A percentile compares a stretch with the other conserved stretches of the same genome.
Conservation (phyloP, 305 asterid species). For the Fraxinus dipetala region DNA sequence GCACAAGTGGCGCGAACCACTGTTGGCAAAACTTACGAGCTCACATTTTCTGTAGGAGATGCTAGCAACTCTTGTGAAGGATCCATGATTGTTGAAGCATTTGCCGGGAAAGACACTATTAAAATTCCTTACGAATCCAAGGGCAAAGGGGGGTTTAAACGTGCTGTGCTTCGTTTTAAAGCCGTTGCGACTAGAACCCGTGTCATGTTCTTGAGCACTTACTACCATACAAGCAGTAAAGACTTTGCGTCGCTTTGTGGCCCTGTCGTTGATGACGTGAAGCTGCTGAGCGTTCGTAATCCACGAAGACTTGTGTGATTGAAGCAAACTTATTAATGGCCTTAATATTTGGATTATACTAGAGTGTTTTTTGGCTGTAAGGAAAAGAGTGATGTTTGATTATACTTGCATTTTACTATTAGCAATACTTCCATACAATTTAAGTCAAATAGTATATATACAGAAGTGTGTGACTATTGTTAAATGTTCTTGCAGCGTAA, state of each 20-base stretch:
- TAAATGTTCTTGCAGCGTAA: neutral
- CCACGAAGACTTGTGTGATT: conserved; percentile 47
- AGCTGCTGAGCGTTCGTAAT: conserved; percentile 67
- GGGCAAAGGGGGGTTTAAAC: conserved; percentile 86
- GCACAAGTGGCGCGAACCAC: conserved; percentile 74
- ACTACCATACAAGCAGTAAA: conserved; percentile 74
- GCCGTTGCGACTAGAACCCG: conserved; percentile 63
- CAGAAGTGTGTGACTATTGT: neutral
- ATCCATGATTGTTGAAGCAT: conserved; percentile 94
- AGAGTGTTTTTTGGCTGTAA: conserved; percentile 13
- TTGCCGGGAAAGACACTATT: conserved; percentile 67
- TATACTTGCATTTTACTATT: neutral
- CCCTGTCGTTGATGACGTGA: conserved; percentile 81
- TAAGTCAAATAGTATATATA: conserved; percentile 30
- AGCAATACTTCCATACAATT: conserved; percentile 19
- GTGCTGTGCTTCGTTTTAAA: conserved; percentile 66
- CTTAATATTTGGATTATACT: neutral
- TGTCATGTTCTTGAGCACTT: conserved; percentile 84
- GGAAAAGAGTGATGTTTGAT: neutral
- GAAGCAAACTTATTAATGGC: neutral
- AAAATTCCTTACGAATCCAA: conserved; percentile 75
- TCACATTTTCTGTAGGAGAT: conserved; percentile 80
- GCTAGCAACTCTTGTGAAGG: conserved; percentile 88
- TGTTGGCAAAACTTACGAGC: conserved; percentile 61
- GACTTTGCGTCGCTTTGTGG: conserved; percentile 92